Evolutionary conservation across 1,139 yeast genomes (phyloP), one percentile per base, ranked within the genome.

Genomic region (Arxiozyma slooffiae): DNA sequence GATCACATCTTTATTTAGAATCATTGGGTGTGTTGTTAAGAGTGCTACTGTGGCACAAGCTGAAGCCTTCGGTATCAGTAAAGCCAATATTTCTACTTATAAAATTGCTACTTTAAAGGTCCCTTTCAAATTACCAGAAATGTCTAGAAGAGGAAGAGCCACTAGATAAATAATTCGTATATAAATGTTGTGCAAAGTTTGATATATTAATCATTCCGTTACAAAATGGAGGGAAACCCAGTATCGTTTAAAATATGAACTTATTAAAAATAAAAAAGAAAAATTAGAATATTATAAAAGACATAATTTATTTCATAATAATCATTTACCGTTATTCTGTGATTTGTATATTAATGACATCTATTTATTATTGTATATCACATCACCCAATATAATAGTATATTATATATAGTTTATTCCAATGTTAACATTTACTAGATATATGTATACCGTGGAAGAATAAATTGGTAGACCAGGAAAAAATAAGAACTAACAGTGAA

Each of bases 91-190:
- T 26, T 67, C 79, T 14, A 75, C 80, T 44, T 82, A 85, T 67
- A 88, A 88, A 70, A 75, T 90, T 57, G 98, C 97, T 8, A 70
- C 78, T 22, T 77, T 92, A 67, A 82, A 79, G 66, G 96, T 89
- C 39, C 99, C 99, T 40, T 84, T 94, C 70, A 84, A 82, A 66
- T 74, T 88, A 52, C 98, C 98, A 9, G 92, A 85, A 60, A 76
- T 86, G 76, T 78, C 82, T 17, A 81, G 82, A 73, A 76, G 88
- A 66, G 82, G 81, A 24, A 77, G 83, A 63, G 71, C 68, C 48
- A 58, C 63, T 41, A 61, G 65, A 50, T 41, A 41, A 23, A 11
- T 26, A 7, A 30, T 11, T 11, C 14, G n/a, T n/a, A n/a, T n/a
- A n/a, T n/a, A n/a, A n/a, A n/a, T n/a, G n/a, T n/a, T n/a, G n/a